Percentiles rank a stretch among this genome's conserved stretches.
Evolutionary conservation across 1,139 yeast species (phyloP).

Genomic region (Magnusiomyces suaveolens): DNA sequence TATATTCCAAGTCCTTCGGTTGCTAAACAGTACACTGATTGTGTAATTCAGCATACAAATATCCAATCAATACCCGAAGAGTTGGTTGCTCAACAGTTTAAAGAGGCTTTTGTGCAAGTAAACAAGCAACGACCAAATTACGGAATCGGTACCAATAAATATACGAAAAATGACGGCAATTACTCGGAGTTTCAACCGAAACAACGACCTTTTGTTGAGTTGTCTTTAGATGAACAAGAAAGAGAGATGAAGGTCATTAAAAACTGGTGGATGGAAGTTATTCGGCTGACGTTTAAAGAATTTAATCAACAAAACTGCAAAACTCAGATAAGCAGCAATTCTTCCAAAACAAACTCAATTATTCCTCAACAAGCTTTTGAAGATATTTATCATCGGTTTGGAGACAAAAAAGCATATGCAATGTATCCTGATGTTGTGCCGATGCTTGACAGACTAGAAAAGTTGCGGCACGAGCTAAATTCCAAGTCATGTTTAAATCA

Average conservation of each 20-base stretch:
- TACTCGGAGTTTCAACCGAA: background rate
- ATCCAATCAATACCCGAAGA: constrained; percentile 7
- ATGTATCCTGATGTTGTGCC: constrained; percentile 20
- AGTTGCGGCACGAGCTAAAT: background rate
- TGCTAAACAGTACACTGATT: constrained; percentile 19
- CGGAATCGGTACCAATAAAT: constrained; percentile 22
- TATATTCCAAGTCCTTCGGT: constrained; percentile 21
- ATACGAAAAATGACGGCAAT: constrained; percentile 7
- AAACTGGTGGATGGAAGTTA: constrained; percentile 24
- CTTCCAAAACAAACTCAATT: background rate
- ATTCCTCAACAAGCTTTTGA: constrained; percentile 16
- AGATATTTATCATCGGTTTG: constrained; percentile 21
- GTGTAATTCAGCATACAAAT: constrained; percentile 17
- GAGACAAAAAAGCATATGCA: constrained; percentile 19
- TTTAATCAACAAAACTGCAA: background rate
- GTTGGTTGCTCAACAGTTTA: constrained; percentile 11
- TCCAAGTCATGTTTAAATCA: no score
- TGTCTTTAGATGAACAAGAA: background rate
- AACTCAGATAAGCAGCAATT: background rate
- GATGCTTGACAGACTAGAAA: constrained; percentile 13
- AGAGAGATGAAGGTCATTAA: constrained; percentile 8
- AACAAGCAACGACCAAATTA: constrained; percentile 20
- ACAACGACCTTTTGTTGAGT: background rate
- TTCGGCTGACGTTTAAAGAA: constrained; percentile 17
- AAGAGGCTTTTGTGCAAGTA: constrained; percentile 17